Evolutionary conservation across 164 flowering plant species (phyloP), one percentile per base, ranked within the genome.

Genomic region (Hamamelis virginiana): DNA sequence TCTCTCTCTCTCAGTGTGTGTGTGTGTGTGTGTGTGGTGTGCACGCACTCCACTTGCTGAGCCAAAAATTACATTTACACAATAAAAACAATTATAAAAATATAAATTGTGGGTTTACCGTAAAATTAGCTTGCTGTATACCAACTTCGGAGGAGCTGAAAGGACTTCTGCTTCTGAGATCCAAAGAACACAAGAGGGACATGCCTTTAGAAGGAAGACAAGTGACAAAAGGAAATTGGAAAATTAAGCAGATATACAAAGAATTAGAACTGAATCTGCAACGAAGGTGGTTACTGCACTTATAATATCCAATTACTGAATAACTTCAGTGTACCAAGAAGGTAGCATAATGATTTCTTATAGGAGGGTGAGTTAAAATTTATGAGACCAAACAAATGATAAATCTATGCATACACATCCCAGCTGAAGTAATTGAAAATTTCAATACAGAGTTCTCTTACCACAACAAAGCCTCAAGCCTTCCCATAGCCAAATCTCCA

Each of bases 121-220:
- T 74, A 94, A 78, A 71, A 89, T 80, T 28, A 82, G 81, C 77
- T 84, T 91, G 81, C 88, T 86, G 83, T 94, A 94, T 0, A 94
- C 98, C 86, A 91, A 75, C 83, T 91, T 91, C 70, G 94, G 96
- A 72, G 98, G 98, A 55, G 97, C 98, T 59, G 92, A 86, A 61
- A 94, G 95, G 70, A 91, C 91, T 82, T 89, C 96, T 59, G 84
- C 90, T 78, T 94, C 98, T 94, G 92, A 66, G 62, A 72, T 44
- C 79, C 66, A 71, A 67, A 57, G 26, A 68, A 25, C 22, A 68
- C 18, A 50, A 25, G 21, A 11, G 44, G 9, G 16, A 41, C n/a
- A 41, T 22, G n/a, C n/a, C 21, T 4, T 25, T 14, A 33, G 33
- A 8, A 57, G 41, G 9, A 65, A 45, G n/a, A 59, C 11, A 62